These are phyloP conservation scores for Gossypium aridum DNA, from an alignment of 441 rosid genomes.

Conservation along the genomic window DNA sequence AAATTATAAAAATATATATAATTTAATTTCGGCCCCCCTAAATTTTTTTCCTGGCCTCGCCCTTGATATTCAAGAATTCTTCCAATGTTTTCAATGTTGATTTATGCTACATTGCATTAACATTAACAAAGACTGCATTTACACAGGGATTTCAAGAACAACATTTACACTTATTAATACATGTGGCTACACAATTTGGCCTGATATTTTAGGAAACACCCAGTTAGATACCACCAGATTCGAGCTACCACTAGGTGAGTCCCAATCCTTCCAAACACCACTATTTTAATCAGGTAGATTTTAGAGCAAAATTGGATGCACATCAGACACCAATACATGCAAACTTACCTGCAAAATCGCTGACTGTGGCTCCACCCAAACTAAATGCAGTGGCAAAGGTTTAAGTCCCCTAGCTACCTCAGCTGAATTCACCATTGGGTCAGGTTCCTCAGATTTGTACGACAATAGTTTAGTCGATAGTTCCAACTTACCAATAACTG, in stretches of 20 bases:
- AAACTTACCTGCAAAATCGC: constrained; percentile 37
- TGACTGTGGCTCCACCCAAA: constrained; percentile 48
- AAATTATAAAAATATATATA: no score
- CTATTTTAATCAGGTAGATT: constrained; percentile 54
- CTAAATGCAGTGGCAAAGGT: constrained; percentile 44
- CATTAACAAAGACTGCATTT: no score
- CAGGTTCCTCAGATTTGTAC: constrained; percentile 36
- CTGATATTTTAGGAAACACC: constrained; percentile 42
- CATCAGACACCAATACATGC: constrained; percentile 32
- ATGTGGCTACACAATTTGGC: constrained; percentile 55
- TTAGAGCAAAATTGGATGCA: constrained; percentile 57
- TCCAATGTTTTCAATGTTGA: no score
- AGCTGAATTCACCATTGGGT: constrained; percentile 40
- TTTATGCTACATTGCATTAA: no score
- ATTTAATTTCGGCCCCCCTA: no score
- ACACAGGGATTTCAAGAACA: constrained; percentile 30
- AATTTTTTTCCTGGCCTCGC: no score
- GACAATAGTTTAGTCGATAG: constrained; percentile 51
- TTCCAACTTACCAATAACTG: constrained; percentile 36
- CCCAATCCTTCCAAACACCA: constrained; percentile 42
- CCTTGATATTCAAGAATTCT: no score
- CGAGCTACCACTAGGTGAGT: constrained; percentile 32
- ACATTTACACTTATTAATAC: constrained; percentile 40
- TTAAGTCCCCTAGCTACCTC: constrained; percentile 47
- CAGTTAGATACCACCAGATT: constrained; percentile 42